Evolutionary conservation across 2,329 filamentous ascomycete species (phyloP).

Genomic region (Penicillium aurantiogriseum): DNA sequence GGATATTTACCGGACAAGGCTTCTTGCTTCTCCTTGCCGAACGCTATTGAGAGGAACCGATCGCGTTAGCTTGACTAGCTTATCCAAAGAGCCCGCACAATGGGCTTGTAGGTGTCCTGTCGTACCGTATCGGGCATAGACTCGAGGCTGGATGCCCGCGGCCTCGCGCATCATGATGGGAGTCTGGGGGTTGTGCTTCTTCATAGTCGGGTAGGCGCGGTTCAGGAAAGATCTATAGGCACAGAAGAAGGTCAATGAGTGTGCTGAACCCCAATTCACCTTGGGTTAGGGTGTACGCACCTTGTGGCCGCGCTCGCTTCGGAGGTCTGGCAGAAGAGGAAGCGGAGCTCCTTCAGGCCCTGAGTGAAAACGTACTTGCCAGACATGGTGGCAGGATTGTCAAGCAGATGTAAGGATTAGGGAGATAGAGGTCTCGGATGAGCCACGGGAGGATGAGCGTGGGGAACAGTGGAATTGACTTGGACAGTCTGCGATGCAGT

Average conservation of each 20-base stretch:
- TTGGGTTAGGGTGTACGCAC: slow-evolving; percentile 52
- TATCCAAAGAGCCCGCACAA: neutral
- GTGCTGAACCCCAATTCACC: neutral
- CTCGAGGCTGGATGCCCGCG: slow-evolving; percentile 73
- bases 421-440: slow-evolving; percentile 1
- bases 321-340: slow-evolving; percentile 93
- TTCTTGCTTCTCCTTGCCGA: slow-evolving; percentile 67
- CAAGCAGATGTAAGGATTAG: slow-evolving; percentile 2
- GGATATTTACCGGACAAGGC: slow-evolving; percentile 55
- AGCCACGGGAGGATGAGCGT: slow-evolving; percentile 9
- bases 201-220: slow-evolving; percentile 95
- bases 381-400: slow-evolving; percentile 63
- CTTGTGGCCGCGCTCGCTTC: slow-evolving; percentile 85
- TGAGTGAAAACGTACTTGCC: slow-evolving; percentile 89
- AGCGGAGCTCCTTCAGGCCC: slow-evolving; percentile 89
- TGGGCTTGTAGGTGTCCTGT: neutral
- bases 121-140: slow-evolving; percentile 91
- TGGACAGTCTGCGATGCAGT: slow-evolving; percentile 8
- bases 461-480: slow-evolving; percentile 3
- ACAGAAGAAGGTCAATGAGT: neutral
- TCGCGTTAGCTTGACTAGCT: slow-evolving; percentile 16
- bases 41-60: slow-evolving; percentile 47
- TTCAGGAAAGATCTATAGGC: slow-evolving; percentile 77
- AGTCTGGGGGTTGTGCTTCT: slow-evolving; percentile 93
- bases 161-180: slow-evolving; percentile 96